A percentile compares a stretch with the other conserved stretches of the same genome.
These are phyloP conservation scores for Cornus suecica DNA, from an alignment of 148 eudicot genomes.

Conservation along the genomic window DNA sequence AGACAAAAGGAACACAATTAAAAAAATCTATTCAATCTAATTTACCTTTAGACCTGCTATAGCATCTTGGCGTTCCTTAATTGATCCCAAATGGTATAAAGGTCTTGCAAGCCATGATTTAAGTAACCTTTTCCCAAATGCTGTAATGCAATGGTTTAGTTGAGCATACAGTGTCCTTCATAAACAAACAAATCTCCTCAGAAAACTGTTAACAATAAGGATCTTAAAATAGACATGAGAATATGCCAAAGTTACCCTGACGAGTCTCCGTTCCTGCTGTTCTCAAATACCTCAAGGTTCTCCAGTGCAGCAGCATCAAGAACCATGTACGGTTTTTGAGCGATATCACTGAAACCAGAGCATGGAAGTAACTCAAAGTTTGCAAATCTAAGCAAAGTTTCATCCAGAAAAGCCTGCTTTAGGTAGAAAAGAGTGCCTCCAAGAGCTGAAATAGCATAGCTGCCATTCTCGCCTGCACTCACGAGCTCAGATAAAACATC, in stretches of 20 bases:
- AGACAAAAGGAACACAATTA: neutral
- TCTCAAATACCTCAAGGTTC: slow-evolving; percentile 93
- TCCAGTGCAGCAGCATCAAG: slow-evolving; percentile 93
- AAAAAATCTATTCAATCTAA: neutral
- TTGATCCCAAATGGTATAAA: slow-evolving; percentile 54
- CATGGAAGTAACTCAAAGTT: slow-evolving; percentile 83
- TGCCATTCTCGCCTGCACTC: slow-evolving; percentile 49
- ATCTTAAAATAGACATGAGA: slow-evolving; percentile 6
- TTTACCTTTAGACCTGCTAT: slow-evolving; percentile 74
- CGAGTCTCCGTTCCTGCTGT: slow-evolving; percentile 72
- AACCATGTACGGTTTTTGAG: slow-evolving; percentile 75
- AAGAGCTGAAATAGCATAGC: slow-evolving; percentile 84
- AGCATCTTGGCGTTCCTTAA: slow-evolving; percentile 92
- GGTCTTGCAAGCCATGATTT: slow-evolving; percentile 97
- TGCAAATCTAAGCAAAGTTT: slow-evolving; percentile 83
- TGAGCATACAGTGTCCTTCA: slow-evolving; percentile 78
- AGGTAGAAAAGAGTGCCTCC: slow-evolving; percentile 88
- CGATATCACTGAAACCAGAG: slow-evolving; percentile 49
- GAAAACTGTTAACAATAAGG: neutral
- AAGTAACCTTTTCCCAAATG: slow-evolving; percentile 91
- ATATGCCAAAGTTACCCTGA: slow-evolving; percentile 57
- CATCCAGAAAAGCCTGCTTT: slow-evolving; percentile 88
- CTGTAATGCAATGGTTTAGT: slow-evolving; percentile 82
- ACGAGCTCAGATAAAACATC: slow-evolving; percentile 52
- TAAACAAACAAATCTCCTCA: slow-evolving; percentile 12